These are phyloP conservation scores for Sordariomycetes sp. DNA, from an alignment of 2,329 filamentous ascomycete genomes.

Conservation along the genomic window DNA sequence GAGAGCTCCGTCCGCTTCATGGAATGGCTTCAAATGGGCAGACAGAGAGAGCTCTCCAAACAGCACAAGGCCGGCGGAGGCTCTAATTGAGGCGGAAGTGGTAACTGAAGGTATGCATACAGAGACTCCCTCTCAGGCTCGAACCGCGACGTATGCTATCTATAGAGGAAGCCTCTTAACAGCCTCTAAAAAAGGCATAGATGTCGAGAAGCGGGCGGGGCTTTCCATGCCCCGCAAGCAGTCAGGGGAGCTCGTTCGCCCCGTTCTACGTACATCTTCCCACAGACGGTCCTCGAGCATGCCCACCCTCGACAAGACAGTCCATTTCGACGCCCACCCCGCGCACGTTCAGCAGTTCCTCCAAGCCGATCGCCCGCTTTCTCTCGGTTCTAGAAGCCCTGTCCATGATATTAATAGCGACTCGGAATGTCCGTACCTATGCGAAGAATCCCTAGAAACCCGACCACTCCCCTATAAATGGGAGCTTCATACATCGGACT, in stretches of 20 bases:
- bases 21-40: conserved; percentile 35
- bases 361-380: conserved; percentile 87
- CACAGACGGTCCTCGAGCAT: conserved; percentile 83
- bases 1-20: conserved; percentile 49
- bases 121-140: conserved; percentile 35
- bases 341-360: conserved; percentile 95
- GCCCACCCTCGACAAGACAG: conserved; percentile 87
- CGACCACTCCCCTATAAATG: conserved; percentile 59
- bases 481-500: conserved; percentile 80
- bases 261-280: conserved; percentile 73
- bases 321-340: conserved; percentile 93
- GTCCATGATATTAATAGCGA: conserved; percentile 83
- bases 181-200: conserved; percentile 53
- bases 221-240: conserved; percentile 94
- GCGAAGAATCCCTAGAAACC: not conserved
- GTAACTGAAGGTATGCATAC: conserved; percentile 25
- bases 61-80: conserved; percentile 17
- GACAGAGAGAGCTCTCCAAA: conserved; percentile 47
- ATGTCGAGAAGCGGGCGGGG: conserved; percentile 50
- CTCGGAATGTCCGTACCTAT: conserved; percentile 71
- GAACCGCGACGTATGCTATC: conserved; percentile 41
- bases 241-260: conserved; percentile 90
- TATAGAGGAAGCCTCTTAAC: conserved; percentile 36
- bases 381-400: conserved; percentile 88
- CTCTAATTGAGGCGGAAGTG: conserved; percentile 2